phyloP scores from a whole-genome alignment of 2,329 filamentous ascomycete genomes.

The Monilinia polystroma region DNA sequence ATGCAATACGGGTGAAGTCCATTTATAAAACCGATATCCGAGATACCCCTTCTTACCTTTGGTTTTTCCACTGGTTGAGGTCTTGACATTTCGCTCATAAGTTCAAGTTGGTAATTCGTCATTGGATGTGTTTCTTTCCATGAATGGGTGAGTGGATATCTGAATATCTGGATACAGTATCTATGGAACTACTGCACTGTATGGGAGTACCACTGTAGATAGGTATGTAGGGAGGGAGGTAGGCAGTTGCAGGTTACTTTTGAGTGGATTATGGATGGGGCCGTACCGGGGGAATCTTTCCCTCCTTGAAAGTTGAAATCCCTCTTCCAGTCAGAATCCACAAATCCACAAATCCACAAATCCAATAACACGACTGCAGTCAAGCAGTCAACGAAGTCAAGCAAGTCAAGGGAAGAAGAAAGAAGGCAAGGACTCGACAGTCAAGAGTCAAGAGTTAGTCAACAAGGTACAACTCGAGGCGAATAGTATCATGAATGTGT shows the following conservation, averaged over 20 bases:
- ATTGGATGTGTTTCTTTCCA: not conserved
- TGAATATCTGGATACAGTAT: no score
- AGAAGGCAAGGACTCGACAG: not conserved
- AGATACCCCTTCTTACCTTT: slow-evolving; percentile 9
- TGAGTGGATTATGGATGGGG: slow-evolving; percentile 4
- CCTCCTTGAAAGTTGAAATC: no score
- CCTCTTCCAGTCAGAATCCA: no score
- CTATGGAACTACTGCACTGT: no score
- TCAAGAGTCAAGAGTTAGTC: not conserved
- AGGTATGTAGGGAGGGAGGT: no score
- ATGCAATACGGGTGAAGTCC: slow-evolving; percentile 7
- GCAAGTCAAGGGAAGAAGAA: no score
- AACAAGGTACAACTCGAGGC: slow-evolving; percentile 18
- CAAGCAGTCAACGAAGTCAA: not conserved
- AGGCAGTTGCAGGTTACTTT: not conserved
- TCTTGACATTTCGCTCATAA: not conserved
- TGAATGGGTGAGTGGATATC: no score
- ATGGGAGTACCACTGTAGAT: no score
- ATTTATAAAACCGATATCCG: slow-evolving; percentile 2
- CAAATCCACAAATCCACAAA: slow-evolving; percentile 17
- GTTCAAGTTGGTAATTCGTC: not conserved
- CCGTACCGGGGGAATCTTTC: slow-evolving; percentile 2
- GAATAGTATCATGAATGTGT: slow-evolving; percentile 21
- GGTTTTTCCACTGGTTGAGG: not conserved
- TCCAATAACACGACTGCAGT: slow-evolving; percentile 21